Percentiles rank a stretch among this genome's conserved stretches.
Evolutionary conservation across 495 filamentous ascomycete genomes (phyloP).

Genomic region (Neurospora sp.): DNA sequence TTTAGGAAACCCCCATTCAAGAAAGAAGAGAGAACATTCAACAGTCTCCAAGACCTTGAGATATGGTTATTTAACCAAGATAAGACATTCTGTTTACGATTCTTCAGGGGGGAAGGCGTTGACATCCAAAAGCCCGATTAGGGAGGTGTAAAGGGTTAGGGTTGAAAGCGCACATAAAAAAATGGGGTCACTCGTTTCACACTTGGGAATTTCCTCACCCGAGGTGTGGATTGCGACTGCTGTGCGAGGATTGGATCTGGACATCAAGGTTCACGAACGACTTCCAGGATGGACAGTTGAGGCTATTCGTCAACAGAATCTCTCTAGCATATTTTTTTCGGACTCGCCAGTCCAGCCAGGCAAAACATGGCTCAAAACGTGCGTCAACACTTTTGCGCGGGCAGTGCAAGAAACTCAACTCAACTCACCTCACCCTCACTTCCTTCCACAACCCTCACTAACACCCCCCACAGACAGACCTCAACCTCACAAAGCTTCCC

Average conservation of each 20-base stretch:
- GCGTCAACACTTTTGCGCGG: background rate
- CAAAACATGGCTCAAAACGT: constrained; percentile 5
- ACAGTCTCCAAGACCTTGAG: too few relatives aligned
- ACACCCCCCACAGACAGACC: background rate
- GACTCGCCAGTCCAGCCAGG: background rate
- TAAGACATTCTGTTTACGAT: background rate
- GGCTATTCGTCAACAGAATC: too few relatives aligned
- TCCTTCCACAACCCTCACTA: background rate
- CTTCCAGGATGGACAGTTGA: background rate
- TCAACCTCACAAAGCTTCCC: background rate
- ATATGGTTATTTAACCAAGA: background rate
- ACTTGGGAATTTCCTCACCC: background rate
- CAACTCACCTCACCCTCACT: background rate
- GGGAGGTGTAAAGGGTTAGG: background rate
- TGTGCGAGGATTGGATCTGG: background rate
- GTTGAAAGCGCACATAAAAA: background rate
- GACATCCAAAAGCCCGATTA: background rate
- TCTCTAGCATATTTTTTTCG: too few relatives aligned
- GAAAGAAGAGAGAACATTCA: too few relatives aligned
- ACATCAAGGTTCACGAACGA: background rate
- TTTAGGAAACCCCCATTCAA: background rate
- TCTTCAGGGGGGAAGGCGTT: background rate
- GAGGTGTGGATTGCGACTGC: background rate
- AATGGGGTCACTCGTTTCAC: background rate
- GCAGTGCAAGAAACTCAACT: background rate